Percentiles rank a stretch among this genome's conserved stretches.
Conservation (phyloP, 495 filamentous ascomycete genomes). For the Penicillium canariense region DNA sequence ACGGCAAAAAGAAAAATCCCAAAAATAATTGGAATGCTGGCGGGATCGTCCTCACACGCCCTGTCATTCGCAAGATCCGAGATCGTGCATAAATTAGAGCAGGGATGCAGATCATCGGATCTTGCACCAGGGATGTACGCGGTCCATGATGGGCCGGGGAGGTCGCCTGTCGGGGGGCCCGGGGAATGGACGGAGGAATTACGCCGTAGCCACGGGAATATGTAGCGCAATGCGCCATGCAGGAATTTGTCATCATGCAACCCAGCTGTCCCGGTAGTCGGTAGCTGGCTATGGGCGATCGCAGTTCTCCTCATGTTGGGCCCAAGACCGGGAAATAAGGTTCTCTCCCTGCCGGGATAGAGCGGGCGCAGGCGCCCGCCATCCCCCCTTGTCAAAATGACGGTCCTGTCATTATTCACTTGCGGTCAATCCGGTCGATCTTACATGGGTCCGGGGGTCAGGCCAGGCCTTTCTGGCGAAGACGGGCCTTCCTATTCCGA, state of each 20-base stretch:
- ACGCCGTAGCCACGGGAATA: slow-evolving; percentile 7
- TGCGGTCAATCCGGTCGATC: too few relatives aligned
- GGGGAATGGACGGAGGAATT: slow-evolving; percentile 16
- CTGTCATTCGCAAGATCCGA: slow-evolving; percentile 16
- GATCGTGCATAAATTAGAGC: slow-evolving; percentile 31
- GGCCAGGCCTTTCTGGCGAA: too few relatives aligned
- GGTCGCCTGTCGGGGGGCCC: neutral
- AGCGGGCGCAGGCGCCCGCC: too few relatives aligned
- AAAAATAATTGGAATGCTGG: slow-evolving; percentile 5
- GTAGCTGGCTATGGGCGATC: slow-evolving; percentile 15
- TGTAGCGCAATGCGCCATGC: slow-evolving; percentile 11
- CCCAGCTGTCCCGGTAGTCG: slow-evolving; percentile 17
- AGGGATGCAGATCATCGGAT: slow-evolving; percentile 37
- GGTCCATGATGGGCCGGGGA: neutral
- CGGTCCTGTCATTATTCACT: too few relatives aligned
- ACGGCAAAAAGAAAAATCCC: neutral
- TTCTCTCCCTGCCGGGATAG: too few relatives aligned
- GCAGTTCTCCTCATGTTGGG: too few relatives aligned
- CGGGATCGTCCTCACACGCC: slow-evolving; percentile 17
- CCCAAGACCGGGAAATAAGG: too few relatives aligned
- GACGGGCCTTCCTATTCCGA: neutral
- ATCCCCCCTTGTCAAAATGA: too few relatives aligned
- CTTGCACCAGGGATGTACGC: slow-evolving; percentile 10
- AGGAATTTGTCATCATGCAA: slow-evolving; percentile 26
- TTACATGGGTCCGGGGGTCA: too few relatives aligned